Conservation (phyloP, 2,329 filamentous ascomycete genomes). For the Zasmidium citrigriseum region DNA sequence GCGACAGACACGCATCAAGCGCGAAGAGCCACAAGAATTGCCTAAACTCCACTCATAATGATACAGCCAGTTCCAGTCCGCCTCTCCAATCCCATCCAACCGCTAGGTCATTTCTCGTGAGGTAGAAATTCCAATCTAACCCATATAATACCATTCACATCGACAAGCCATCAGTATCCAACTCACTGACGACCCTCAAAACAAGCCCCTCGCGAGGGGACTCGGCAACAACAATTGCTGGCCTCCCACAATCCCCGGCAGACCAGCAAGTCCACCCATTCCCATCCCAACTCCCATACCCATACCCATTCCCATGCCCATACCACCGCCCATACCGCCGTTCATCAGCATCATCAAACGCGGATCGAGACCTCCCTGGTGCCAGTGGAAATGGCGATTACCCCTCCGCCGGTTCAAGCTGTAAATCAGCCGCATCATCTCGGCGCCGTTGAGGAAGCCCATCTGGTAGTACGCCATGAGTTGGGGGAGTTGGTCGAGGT, state of each 20-base stretch:
- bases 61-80: no score
- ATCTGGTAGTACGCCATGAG: background rate
- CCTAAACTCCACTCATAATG: no score
- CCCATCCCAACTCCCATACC: background rate
- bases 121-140: background rate
- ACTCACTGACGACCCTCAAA: background rate
- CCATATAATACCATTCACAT: background rate
- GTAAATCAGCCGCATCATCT: background rate
- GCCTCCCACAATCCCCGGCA: background rate
- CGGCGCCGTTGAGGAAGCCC: background rate
- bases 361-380: background rate
- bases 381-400: background rate
- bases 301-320: background rate
- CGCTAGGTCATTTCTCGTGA: no score
- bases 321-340: background rate
- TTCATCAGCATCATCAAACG: background rate
- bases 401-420: background rate
- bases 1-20: no score
- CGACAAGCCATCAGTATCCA: background rate
- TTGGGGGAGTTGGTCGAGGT: background rate
- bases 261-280: background rate
- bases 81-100: no score
- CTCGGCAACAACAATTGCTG: slow-evolving; percentile 1
- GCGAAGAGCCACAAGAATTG: no score
- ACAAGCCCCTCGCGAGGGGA: background rate